Evolutionary conservation across 768 basidiomycete species (phyloP).

Genomic region (Tulasnella sp.): DNA sequence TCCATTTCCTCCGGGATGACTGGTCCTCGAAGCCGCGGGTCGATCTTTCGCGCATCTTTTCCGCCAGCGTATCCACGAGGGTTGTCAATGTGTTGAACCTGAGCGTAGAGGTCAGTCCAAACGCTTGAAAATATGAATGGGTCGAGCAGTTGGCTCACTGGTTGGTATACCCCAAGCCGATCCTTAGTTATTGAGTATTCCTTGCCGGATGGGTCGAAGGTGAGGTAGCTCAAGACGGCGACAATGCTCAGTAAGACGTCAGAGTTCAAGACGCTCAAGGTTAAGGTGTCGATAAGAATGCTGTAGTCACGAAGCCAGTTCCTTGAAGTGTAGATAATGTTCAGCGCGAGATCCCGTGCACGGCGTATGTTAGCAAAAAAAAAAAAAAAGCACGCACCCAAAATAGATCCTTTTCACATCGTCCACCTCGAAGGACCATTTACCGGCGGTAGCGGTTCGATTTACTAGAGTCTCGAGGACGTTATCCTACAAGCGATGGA

Average conservation of each 20-base stretch:
- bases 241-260: not conserved
- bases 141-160: not conserved
- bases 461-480: too few relatives aligned
- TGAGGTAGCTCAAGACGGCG: not conserved
- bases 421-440: constrained; percentile 45
- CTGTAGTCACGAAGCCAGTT: constrained; percentile 17
- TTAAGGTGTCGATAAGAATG: not conserved
- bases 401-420: constrained; percentile 81
- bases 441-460: too few relatives aligned
- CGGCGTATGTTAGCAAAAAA: too few relatives aligned
- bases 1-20: constrained; percentile 77
- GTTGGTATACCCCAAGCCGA: constrained; percentile 7
- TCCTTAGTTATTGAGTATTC: constrained; percentile 2
- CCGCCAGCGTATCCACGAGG: constrained; percentile 74
- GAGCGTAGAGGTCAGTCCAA: not conserved
- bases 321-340: too few relatives aligned
- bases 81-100: constrained; percentile 75
- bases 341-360: too few relatives aligned
- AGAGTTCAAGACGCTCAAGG: not conserved
- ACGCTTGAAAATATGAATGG: not conserved
- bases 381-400: constrained; percentile 36
- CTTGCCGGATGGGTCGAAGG: not conserved
- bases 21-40: constrained; percentile 67
- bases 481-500: too few relatives aligned
- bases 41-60: constrained; percentile 70